Conservation (phyloP, 768 basidiomycete species). For the Pisolithus orientalis region DNA sequence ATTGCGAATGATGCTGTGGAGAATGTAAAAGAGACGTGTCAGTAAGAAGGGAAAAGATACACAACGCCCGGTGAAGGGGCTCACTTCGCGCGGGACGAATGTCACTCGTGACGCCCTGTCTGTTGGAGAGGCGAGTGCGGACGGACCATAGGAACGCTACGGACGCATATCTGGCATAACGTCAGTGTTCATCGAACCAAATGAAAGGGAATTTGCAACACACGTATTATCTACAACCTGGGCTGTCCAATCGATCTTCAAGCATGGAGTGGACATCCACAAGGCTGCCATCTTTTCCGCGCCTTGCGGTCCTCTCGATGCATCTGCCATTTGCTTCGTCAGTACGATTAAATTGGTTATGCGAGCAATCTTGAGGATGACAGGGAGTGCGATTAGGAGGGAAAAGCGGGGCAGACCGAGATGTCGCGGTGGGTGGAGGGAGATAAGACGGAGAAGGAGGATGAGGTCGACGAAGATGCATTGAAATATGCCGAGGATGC, state of each 20-base stretch:
- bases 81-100: neutral
- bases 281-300: conserved; percentile 5
- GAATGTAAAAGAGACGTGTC: neutral
- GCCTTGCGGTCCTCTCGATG: conserved; percentile 14
- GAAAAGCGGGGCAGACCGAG: conserved; percentile 13
- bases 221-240: conserved; percentile 27
- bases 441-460: conserved; percentile 22
- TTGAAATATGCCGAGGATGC: conserved; percentile 23
- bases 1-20: conserved; percentile 14
- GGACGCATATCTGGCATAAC: conserved; percentile 18
- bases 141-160: conserved; percentile 24
- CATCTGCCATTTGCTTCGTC: conserved; percentile 16
- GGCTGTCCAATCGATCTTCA: conserved; percentile 28
- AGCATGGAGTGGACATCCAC: conserved; percentile 21
- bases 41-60: neutral
- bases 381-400: conserved; percentile 15
- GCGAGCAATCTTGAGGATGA: conserved; percentile 25
- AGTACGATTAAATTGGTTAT: conserved; percentile 24
- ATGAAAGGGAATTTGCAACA: neutral
- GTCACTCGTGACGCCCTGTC: conserved; percentile 2
- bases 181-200: neutral
- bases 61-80: neutral
- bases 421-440: conserved; percentile 18
- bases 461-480: conserved; percentile 25
- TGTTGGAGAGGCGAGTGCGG: conserved; percentile 6